Evolutionary conservation across 306 rosid species (phyloP).

Genomic region (Vigna unguiculata): DNA sequence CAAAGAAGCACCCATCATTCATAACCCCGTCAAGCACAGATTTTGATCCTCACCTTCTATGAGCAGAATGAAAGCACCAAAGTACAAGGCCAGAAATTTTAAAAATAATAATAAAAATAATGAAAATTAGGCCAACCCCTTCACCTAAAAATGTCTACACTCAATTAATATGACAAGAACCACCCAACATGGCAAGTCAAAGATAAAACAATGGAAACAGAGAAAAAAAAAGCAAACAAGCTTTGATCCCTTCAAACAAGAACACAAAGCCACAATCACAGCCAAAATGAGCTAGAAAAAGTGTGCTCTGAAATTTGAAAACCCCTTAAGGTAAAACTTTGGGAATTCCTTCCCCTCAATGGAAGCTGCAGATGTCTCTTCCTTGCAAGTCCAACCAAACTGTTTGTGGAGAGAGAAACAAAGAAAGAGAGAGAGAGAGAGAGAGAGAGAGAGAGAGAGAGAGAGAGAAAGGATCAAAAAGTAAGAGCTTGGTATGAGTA

Average conservation of each 20-base stretch:
- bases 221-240: slow-evolving; percentile 30
- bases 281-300: slow-evolving; percentile 42
- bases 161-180: slow-evolving; percentile 34
- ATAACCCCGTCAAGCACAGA: slow-evolving; percentile 44
- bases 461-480: slow-evolving; percentile 44
- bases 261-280: slow-evolving; percentile 23
- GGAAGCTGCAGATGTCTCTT: slow-evolving; percentile 67
- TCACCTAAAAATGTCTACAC: slow-evolving; percentile 49
- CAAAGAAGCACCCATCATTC: slow-evolving; percentile 40
- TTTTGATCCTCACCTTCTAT: slow-evolving; percentile 20
- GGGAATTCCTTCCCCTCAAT: slow-evolving; percentile 61
- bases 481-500: slow-evolving; percentile 46
- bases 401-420: slow-evolving; percentile 52
- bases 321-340: slow-evolving; percentile 34
- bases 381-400: slow-evolving; percentile 59
- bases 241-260: slow-evolving; percentile 30
- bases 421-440: too few relatives aligned
- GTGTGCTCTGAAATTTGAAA: slow-evolving; percentile 48
- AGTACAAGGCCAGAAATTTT: slow-evolving; percentile 3
- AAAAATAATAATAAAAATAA: background rate
- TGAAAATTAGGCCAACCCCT: slow-evolving; percentile 49
- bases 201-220: background rate
- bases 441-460: slow-evolving; percentile 55
- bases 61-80: slow-evolving; percentile 29
- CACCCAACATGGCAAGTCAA: slow-evolving; percentile 30